Evolutionary conservation across 495 filamentous ascomycete species (phyloP).

Genomic region (Neurospora discreta): DNA sequence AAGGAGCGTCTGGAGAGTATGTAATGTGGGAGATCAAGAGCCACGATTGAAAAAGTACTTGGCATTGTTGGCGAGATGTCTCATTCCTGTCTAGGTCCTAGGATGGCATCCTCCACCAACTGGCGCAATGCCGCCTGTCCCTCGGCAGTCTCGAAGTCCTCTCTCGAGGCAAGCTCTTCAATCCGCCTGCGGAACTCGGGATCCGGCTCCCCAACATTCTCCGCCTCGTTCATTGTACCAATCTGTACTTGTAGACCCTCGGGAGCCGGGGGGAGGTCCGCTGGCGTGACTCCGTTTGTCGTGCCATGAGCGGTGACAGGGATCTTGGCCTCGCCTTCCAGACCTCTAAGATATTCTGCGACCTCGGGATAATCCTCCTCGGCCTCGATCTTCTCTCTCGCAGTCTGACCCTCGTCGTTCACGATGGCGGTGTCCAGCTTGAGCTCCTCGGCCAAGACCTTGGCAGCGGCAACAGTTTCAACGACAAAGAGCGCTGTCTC

Average conservation of each 20-base stretch:
- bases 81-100: constrained; percentile 45
- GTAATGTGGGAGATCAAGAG: constrained; percentile 43
- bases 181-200: constrained; percentile 64
- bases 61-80: background rate
- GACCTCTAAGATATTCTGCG: constrained; percentile 50
- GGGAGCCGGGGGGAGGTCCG: constrained; percentile 42
- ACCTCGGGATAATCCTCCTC: constrained; percentile 62
- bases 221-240: constrained; percentile 52
- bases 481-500: constrained; percentile 85
- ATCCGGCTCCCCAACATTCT: constrained; percentile 48
- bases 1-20: constrained; percentile 34
- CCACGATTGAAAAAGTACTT: constrained; percentile 24
- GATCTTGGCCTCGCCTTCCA: constrained; percentile 22
- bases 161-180: constrained; percentile 61
- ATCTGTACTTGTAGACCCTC: constrained; percentile 57
- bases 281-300: constrained; percentile 5
- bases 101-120: constrained; percentile 59
- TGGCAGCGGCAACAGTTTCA: constrained; percentile 66
- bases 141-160: constrained; percentile 60
- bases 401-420: constrained; percentile 58
- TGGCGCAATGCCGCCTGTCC: constrained; percentile 58
- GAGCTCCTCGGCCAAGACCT: constrained; percentile 69
- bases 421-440: constrained; percentile 50
- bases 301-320: constrained; percentile 18
- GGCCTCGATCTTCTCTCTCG: constrained; percentile 56